Evolutionary conservation across 441 rosid species (phyloP).

Genomic region (Mallotus japonicus): DNA sequence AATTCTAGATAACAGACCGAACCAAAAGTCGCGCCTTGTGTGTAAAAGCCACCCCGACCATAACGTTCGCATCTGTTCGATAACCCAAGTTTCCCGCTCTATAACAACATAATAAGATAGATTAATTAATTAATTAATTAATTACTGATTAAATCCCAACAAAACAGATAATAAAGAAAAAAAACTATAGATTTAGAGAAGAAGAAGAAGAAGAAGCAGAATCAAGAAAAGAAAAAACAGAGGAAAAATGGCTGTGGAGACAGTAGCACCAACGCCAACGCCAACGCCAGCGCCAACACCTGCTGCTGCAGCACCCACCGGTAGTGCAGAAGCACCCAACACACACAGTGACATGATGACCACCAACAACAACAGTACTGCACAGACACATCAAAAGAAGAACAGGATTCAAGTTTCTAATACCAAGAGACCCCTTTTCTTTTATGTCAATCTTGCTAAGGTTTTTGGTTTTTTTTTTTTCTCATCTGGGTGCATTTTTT

Average conservation of each 20-base stretch:
- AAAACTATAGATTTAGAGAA: too few relatives aligned
- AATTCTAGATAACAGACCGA: not conserved
- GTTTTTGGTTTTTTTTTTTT: slow-evolving; percentile 26
- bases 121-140: too few relatives aligned
- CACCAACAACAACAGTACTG: not conserved
- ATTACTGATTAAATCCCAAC: not conserved
- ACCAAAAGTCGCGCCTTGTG: not conserved
- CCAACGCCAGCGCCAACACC: not conserved
- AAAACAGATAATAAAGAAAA: too few relatives aligned
- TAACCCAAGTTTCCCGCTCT: slow-evolving; percentile 22
- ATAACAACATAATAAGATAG: too few relatives aligned
- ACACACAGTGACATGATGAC: not conserved
- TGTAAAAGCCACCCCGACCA: too few relatives aligned
- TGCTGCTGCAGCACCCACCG: too few relatives aligned
- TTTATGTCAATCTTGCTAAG: slow-evolving; percentile 93
- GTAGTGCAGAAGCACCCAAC: too few relatives aligned
- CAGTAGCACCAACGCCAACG: slow-evolving; percentile 16
- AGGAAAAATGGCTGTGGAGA: slow-evolving; percentile 31
- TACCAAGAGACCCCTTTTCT: slow-evolving; percentile 89
- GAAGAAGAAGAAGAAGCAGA: too few relatives aligned
- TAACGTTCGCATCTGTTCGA: slow-evolving; percentile 8
- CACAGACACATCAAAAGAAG: slow-evolving; percentile 47
- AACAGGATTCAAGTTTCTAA: slow-evolving; percentile 92
- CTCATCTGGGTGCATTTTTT: too few relatives aligned
- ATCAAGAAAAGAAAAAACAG: not conserved